A percentile compares a stretch with the other conserved stretches of the same genome.
Conservation (phyloP, 345 rosid species). For the Balakata baccata region DNA sequence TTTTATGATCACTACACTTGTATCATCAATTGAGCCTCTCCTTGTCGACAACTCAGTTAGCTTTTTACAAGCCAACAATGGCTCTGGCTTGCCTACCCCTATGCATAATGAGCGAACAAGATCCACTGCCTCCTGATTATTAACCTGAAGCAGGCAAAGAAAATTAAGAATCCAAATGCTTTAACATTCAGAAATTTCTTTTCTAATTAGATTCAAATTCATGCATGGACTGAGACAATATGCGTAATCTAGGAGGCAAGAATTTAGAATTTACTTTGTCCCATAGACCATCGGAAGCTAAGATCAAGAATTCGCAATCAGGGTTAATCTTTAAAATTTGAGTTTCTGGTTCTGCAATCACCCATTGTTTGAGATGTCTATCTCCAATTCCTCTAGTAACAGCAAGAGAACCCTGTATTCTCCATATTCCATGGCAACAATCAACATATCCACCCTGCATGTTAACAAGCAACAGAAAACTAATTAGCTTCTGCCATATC, state of each 20-base stretch:
- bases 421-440: conserved; percentile 66
- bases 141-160: conserved; percentile 39
- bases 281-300: conserved; percentile 92
- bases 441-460: conserved; percentile 86
- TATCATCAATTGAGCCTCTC: conserved; percentile 75
- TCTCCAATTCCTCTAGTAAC: conserved; percentile 88
- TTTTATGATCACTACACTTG: conserved; percentile 60
- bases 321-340: conserved; percentile 38
- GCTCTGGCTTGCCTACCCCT: conserved; percentile 41
- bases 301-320: conserved; percentile 72
- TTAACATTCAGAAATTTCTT: not conserved
- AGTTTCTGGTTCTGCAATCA: conserved; percentile 76
- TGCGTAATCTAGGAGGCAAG: not conserved
- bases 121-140: conserved; percentile 85
- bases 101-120: conserved; percentile 46
- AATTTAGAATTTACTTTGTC: conserved; percentile 49
- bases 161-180: conserved; percentile 2
- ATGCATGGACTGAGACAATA: no score
- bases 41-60: conserved; percentile 55
- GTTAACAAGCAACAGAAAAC: not conserved
- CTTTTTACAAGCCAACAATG: conserved; percentile 54
- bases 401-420: conserved; percentile 77
- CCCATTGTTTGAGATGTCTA: conserved; percentile 65
- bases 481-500: not conserved
- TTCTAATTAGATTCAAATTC: no score